A percentile compares a stretch with the other conserved stretches of the same genome.
These are phyloP conservation scores for Vaccinium myrtillus DNA, from an alignment of 148 eudicot genomes.

Conservation along the genomic window DNA sequence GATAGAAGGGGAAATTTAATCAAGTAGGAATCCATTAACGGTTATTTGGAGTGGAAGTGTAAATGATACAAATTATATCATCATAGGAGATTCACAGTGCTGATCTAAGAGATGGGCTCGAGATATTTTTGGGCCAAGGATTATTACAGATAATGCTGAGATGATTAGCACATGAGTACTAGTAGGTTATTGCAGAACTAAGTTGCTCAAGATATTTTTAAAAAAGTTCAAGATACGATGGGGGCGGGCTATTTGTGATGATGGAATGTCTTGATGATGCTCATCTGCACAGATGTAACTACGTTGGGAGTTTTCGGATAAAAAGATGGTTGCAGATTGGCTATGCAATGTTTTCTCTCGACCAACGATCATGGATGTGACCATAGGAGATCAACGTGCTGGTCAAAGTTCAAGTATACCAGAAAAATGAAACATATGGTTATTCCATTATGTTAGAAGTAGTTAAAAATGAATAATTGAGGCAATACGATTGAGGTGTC, in stretches of 20 bases:
- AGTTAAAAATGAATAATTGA: not conserved
- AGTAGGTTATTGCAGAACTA: not conserved
- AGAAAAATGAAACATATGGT: not conserved
- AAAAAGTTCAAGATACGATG: no score
- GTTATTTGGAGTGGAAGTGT: no score
- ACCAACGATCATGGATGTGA: not conserved
- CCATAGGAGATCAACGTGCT: not conserved
- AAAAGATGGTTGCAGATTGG: not conserved
- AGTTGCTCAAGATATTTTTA: no score
- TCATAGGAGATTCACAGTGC: not conserved
- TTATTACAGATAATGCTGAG: not conserved
- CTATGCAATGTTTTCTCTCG: not conserved
- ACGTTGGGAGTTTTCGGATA: not conserved
- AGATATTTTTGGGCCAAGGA: not conserved
- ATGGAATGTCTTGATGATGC: no score
- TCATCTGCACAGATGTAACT: not conserved
- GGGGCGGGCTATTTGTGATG: not conserved
- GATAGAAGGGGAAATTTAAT: not conserved
- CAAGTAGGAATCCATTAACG: no score
- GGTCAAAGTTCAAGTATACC: not conserved
- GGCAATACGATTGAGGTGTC: not conserved
- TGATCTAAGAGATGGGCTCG: not conserved
- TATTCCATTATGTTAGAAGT: not conserved
- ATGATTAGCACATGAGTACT: not conserved
- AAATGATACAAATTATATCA: no score